Conservation (phyloP, 2,329 filamentous ascomycete species). For the Bipolaris bicolor region DNA sequence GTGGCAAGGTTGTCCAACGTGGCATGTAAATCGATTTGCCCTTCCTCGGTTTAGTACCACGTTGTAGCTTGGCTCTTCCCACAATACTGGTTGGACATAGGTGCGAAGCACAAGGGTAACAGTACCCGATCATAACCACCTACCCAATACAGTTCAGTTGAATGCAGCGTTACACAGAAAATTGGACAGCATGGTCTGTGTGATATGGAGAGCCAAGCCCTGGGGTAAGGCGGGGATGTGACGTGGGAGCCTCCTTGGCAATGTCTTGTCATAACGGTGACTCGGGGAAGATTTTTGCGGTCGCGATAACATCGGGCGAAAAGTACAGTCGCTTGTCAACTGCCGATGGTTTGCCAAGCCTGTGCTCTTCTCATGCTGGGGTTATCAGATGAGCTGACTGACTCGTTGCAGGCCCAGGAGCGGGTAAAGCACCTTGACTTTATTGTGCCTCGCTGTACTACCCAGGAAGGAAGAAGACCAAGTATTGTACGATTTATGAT, state of each 20-base stretch:
- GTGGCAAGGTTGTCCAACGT: not conserved
- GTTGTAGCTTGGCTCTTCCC: not conserved
- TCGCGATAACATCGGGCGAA: not conserved
- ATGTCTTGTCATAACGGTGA: not conserved
- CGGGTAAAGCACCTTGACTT: too few relatives aligned
- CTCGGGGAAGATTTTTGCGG: not conserved
- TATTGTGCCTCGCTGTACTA: too few relatives aligned
- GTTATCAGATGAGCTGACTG: too few relatives aligned
- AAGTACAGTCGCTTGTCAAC: not conserved
- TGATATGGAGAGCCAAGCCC: not conserved
- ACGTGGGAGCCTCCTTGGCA: not conserved
- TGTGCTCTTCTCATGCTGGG: not conserved
- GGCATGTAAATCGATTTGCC: not conserved
- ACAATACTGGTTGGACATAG: not conserved
- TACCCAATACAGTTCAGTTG: not conserved
- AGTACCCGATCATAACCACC: not conserved
- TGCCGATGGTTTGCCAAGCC: not conserved
- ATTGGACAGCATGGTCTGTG: not conserved
- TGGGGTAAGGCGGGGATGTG: conserved; percentile 1
- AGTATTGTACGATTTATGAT: too few relatives aligned
- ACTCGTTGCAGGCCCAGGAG: too few relatives aligned
- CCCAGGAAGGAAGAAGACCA: too few relatives aligned
- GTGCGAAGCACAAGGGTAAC: not conserved
- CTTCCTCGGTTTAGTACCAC: not conserved
- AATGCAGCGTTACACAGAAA: not conserved